Conservation (phyloP, 75 land plant species). For the Pinus albicaulis region DNA sequence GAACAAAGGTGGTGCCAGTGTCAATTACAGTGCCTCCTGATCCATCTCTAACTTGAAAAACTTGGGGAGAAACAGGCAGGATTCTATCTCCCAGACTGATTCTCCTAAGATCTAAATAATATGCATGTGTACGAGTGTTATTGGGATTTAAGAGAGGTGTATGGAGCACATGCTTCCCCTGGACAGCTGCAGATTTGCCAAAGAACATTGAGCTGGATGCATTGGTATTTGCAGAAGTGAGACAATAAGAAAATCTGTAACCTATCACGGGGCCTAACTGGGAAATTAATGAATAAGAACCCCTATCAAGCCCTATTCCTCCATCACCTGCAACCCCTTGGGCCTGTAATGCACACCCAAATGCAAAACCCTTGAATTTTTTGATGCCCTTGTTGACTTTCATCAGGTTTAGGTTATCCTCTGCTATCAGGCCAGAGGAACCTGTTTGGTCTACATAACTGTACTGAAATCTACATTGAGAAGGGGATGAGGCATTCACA, state of each 20-base stretch:
- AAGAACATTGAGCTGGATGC: neutral
- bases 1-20: neutral
- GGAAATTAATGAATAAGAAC: neutral
- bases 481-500: neutral
- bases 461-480: neutral
- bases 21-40: neutral
- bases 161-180: neutral
- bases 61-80: neutral
- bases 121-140: neutral
- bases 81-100: neutral
- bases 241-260: conserved; percentile 4
- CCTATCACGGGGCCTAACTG: neutral
- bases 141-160: neutral
- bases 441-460: neutral
- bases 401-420: neutral
- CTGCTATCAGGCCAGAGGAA: neutral
- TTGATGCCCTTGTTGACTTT: neutral
- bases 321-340: neutral
- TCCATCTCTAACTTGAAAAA: neutral
- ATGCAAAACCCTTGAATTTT: neutral
- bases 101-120: neutral
- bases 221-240: neutral
- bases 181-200: neutral
- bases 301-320: neutral
- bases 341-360: neutral